A percentile compares a stretch with the other conserved stretches of the same genome.
Evolutionary conservation across 345 rosid species (phyloP).

Genomic region (Arabidopsis suecica): DNA sequence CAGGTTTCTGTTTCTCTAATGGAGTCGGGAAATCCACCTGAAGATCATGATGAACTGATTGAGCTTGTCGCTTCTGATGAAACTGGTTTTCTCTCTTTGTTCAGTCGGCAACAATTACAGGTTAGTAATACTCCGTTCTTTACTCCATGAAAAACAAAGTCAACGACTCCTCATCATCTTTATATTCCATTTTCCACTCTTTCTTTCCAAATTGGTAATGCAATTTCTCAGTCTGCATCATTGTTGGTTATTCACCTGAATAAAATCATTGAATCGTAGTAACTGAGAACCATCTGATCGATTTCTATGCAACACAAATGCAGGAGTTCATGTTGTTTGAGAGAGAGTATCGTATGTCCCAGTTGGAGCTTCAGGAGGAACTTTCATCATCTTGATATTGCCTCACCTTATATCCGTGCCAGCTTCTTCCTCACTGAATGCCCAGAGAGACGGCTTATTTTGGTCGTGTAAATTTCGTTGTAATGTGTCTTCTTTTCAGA

Average conservation of each 20-base stretch:
- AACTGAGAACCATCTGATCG: slow-evolving; percentile 25
- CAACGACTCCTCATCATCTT: not conserved
- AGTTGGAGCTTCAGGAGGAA: slow-evolving; percentile 76
- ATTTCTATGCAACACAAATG: slow-evolving; percentile 25
- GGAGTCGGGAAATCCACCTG: slow-evolving; percentile 72
- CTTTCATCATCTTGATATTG: slow-evolving; percentile 43
- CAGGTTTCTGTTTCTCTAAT: slow-evolving; percentile 83
- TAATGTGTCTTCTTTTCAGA: slow-evolving; percentile 1
- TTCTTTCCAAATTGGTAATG: not conserved
- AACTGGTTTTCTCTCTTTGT: slow-evolving; percentile 72
- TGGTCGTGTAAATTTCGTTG: slow-evolving; percentile 24
- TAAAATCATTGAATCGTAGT: not conserved
- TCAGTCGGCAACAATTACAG: slow-evolving; percentile 92
- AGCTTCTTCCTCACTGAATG: slow-evolving; percentile 12
- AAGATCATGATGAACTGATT: slow-evolving; percentile 75
- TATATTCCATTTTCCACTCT: not conserved
- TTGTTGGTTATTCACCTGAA: slow-evolving; percentile 4
- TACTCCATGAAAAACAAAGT: not conserved
- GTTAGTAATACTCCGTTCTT: slow-evolving; percentile 45
- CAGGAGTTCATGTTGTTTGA: slow-evolving; percentile 91
- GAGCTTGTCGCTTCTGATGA: slow-evolving; percentile 80
- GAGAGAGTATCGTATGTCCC: slow-evolving; percentile 77
- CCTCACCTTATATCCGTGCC: not conserved
- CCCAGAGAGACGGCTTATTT: not conserved
- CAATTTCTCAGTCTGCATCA: not conserved